Base-by-base conservation (phyloP, 352 stramenopile species). In the Pythium phragmiticola region DNA sequence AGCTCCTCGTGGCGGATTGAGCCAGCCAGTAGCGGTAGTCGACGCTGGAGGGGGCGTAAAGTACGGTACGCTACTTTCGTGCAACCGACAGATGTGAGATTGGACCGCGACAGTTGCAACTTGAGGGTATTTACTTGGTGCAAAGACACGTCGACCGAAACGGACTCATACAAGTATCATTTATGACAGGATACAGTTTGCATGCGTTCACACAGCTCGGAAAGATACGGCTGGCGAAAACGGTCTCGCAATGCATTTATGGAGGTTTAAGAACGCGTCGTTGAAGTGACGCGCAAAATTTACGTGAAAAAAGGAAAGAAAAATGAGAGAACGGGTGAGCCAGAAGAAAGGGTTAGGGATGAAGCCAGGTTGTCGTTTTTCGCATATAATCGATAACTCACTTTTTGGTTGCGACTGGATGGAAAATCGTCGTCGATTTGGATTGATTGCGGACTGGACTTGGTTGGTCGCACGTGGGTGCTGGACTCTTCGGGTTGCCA, bases 271-370 rank as follows among this genome's bases (percentile, higher is more conserved):
- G 34, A 14, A 14, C 11, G 7, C 11, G 56, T 63, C 57, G 46
- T 56, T 63, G 57, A 56, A 56, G 47, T 63, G 57, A 63, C 57
- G 57, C 57, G 37, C 57, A 34, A 56, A 23, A 42, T 39, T 57
- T 42, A 36, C n/a, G 37, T 49, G 23, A 49, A 48, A 49, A 43
- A 34, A 14, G 46, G 30, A 34, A n/a, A 46, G 39, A 46, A 39
- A 19, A 17, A 39, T 23, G 30, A 36, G 26, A 42, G 28, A 19
- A 23, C 7, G 34, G 34, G 34, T 14, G 7, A 39, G 34, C 16
- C 5, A 19, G 39, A 16, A 11, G 36, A 51, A 36, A 43, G 53
- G 53, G 53, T 2, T 59, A 59, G 53, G 53, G 53, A 33, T 39
- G 39, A 26, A 41, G 53, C 14, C 39, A 37, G 5, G 13, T 34